Conservation (phyloP, 306 rosid genomes). For the Glycine tomentella region DNA sequence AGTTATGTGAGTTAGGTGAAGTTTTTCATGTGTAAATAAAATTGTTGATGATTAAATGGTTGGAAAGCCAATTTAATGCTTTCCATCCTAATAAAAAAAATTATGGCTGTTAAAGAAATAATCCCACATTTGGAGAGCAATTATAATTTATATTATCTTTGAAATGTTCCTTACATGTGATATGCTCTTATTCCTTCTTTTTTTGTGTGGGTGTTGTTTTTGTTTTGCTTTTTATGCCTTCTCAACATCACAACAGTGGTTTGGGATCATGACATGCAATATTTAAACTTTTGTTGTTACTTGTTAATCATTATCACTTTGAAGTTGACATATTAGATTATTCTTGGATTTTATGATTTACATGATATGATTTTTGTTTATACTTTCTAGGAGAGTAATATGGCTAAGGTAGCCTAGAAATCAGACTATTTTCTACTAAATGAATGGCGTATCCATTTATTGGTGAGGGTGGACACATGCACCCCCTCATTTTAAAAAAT, state of each 20-base stretch:
- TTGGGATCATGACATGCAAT: not conserved
- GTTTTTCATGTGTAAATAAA: constrained; percentile 1
- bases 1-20: not conserved
- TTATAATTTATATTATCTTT: constrained; percentile 1
- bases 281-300: not conserved
- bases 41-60: constrained; percentile 20
- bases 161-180: constrained; percentile 6
- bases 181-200: not conserved
- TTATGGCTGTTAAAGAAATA: constrained; percentile 5
- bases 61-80: constrained; percentile 6
- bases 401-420: not conserved
- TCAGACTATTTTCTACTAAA: constrained; percentile 4
- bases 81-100: constrained; percentile 1
- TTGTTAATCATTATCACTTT: not conserved
- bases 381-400: not conserved
- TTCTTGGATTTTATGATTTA: not conserved
- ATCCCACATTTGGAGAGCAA: constrained; percentile 1
- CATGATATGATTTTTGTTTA: not conserved
- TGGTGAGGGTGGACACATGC: no score
- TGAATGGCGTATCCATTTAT: no score
- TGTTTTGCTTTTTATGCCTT: constrained; percentile 8
- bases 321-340: not conserved
- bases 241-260: not conserved
- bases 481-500: no score
- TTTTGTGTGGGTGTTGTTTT: not conserved